Percentiles rank a stretch among this genome's conserved stretches.
These are phyloP conservation scores for Ogataea chonburiensis DNA, from an alignment of 805 yeast species.

Conservation along the genomic window DNA sequence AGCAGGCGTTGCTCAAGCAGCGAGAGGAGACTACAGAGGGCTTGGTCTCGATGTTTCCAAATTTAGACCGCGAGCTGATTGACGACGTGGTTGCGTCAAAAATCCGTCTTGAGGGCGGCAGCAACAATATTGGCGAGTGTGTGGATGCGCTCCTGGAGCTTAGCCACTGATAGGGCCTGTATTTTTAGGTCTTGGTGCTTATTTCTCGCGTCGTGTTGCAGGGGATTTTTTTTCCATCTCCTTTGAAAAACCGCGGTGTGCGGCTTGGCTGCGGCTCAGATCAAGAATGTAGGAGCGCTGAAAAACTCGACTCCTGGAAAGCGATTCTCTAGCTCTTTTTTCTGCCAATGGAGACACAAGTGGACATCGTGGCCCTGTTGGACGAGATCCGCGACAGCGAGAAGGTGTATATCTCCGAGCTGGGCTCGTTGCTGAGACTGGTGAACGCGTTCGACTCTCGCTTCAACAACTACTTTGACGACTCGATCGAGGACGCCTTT, in stretches of 20 bases:
- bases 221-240: slow-evolving; percentile 4
- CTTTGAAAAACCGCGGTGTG: slow-evolving; percentile 9
- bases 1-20: slow-evolving; percentile 41
- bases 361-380: slow-evolving; percentile 2
- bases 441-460: slow-evolving; percentile 28
- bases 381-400: slow-evolving; percentile 22
- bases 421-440: slow-evolving; percentile 22
- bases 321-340: slow-evolving; percentile 1
- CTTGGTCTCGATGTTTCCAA: slow-evolving; percentile 71
- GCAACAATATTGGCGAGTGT: slow-evolving; percentile 64
- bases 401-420: slow-evolving; percentile 19
- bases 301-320: slow-evolving; percentile 1
- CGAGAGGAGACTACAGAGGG: slow-evolving; percentile 45
- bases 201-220: slow-evolving; percentile 8
- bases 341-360: slow-evolving; percentile 1
- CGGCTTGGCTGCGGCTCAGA: slow-evolving; percentile 14
- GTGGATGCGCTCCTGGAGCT: slow-evolving; percentile 58
- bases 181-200: too few species aligned
- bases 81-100: slow-evolving; percentile 69
- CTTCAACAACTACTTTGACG: slow-evolving; percentile 31
- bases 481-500: slow-evolving; percentile 27
- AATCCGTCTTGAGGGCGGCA: slow-evolving; percentile 18
- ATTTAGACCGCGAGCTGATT: slow-evolving; percentile 63
- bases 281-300: slow-evolving; percentile 6
- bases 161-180: slow-evolving; percentile 9